Evolutionary conservation across 2,329 filamentous ascomycete genomes (phyloP).

Genomic region (Dothistroma pini): DNA sequence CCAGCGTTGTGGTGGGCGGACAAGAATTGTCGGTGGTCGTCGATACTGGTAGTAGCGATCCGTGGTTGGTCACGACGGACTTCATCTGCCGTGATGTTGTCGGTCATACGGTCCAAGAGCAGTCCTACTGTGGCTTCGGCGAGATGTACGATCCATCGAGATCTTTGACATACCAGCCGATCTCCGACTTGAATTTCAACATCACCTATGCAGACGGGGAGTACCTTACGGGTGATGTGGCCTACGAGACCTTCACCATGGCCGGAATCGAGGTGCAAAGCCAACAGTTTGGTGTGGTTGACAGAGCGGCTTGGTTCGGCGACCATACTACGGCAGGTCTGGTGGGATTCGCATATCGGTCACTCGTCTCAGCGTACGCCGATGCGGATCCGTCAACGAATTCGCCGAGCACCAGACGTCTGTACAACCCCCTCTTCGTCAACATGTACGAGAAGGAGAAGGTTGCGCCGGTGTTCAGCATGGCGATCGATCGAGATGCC

Average conservation of each 20-base stretch:
- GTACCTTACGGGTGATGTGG: conserved; percentile 40
- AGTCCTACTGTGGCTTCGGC: conserved; percentile 34
- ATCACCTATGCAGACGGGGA: conserved; percentile 45
- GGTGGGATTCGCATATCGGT: conserved; percentile 51
- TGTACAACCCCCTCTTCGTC: conserved; percentile 51
- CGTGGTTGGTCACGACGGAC: conserved; percentile 40
- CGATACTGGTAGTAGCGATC: conserved; percentile 50
- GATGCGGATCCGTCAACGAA: conserved; percentile 29
- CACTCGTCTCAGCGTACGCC: conserved; percentile 43
- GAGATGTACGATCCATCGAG: conserved; percentile 28
- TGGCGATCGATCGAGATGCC: conserved; percentile 42
- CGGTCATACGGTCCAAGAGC: conserved; percentile 13
- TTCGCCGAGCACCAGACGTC: conserved; percentile 21
- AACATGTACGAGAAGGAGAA: conserved; percentile 46
- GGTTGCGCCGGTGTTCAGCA: conserved; percentile 46
- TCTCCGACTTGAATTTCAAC: conserved; percentile 43
- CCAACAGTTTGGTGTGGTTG: conserved; percentile 48
- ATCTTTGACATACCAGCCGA: conserved; percentile 36
- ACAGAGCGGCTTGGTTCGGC: conserved; percentile 33
- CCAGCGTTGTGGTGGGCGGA: conserved; percentile 29
- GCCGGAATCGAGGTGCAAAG: conserved; percentile 44
- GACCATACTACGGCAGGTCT: conserved; percentile 44
- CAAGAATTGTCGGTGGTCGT: conserved; percentile 39
- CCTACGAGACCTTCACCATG: conserved; percentile 42
- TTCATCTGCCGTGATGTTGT: conserved; percentile 27